Base-by-base conservation (phyloP, 2,329 filamentous ascomycete genomes). In the Acrodontium crateriforme region DNA sequence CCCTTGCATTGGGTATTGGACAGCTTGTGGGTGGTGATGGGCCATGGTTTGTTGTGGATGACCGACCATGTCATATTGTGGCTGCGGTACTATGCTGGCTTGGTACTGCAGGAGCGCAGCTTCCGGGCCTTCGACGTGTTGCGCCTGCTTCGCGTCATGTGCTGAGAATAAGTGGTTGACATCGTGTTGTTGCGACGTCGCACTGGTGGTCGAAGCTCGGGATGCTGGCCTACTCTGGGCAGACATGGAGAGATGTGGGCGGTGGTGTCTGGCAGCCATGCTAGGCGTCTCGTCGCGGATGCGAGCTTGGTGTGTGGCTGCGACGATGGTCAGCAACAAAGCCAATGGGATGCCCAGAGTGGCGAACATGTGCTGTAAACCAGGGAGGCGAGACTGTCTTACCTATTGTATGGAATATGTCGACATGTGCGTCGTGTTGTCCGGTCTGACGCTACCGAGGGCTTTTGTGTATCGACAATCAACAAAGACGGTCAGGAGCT, bases 151-250 rank as follows among this genome's bases (percentile, higher is more conserved):
- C 27, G 34, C 37, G 35, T 48, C 42, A 21, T 43, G 47, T 27
- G 32, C 24, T 18, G 27, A 9, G 24, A 38, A 31, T 6, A 29
- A 29, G 13, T 19, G 30, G 9, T 27, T 25, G 12, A 32, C 31
- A 9, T 42, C 46, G 26, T 49, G 34, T 25, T 38, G 44, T 17
- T 44, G 41, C 4, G 48, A 50, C 4, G 45, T 44, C 11, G 44
- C 47, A 38, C 47, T 50, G 12, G 46, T 50, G 6, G 48, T 52
- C 3, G 48, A 52, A 16, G 49, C 49, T 37, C 49, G 38, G 13
- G 46, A 49, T 15, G 45, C 40, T 13, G 49, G 49, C 29, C 45
- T 40, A 27, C 42, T 43, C 12, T 38, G 46, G 27, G 40, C 41
- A 19, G 47, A 47, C 31, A 46, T 42, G 21, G 34, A 39, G 9